phyloP scores from a whole-genome alignment of 225 moss, liverwort and hornwort genomes.

The Marchantia polymorpha region DNA sequence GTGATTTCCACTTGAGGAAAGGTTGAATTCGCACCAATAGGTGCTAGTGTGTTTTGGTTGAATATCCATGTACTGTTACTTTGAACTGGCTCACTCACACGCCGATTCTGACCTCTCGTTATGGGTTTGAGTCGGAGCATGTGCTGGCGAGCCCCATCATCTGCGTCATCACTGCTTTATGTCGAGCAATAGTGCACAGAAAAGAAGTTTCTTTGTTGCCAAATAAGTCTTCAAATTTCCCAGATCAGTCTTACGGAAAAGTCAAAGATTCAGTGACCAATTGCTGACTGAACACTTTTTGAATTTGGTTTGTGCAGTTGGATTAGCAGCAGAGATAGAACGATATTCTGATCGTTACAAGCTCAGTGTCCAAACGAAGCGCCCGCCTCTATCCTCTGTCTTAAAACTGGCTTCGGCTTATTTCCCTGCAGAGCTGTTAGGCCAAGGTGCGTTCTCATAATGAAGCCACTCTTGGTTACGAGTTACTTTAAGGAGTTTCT shows the following conservation, averaged over 20 bases:
- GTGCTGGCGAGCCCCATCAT: no score
- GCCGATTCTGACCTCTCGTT: no score
- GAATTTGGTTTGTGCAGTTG: constrained; percentile 44
- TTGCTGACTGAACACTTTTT: not conserved
- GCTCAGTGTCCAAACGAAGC: constrained; percentile 65
- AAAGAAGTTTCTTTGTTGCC: not conserved
- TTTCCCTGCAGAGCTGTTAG: constrained; percentile 82
- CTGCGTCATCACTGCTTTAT: not conserved
- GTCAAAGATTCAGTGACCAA: not conserved
- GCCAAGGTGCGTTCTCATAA: constrained; percentile 53
- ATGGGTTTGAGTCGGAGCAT: no score
- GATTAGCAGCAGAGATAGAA: constrained; percentile 76
- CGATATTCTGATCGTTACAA: constrained; percentile 91
- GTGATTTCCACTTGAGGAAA: not conserved
- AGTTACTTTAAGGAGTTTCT: not conserved
- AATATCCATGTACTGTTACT: no score
- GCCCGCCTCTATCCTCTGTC: constrained; percentile 73
- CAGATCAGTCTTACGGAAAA: not conserved
- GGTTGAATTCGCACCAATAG: not conserved
- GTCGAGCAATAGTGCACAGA: not conserved
- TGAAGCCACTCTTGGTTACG: not conserved
- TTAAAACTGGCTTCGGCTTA: constrained; percentile 76
- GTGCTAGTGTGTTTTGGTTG: no score
- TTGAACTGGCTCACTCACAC: no score
- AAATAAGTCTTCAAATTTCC: no score